phyloP scores from a whole-genome alignment of 1,139 yeast species.

The Blastobotrys serpentis region DNA sequence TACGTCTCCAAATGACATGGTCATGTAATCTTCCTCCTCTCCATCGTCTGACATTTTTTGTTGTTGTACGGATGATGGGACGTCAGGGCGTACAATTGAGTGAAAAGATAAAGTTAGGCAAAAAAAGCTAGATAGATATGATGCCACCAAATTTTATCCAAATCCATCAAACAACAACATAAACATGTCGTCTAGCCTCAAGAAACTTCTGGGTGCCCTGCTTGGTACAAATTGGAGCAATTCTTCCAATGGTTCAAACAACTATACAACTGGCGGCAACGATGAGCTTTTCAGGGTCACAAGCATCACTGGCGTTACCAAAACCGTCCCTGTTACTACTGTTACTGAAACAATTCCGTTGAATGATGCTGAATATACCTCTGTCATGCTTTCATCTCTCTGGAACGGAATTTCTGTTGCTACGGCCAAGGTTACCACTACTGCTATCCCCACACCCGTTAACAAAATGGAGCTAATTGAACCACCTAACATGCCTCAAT shows the following conservation, averaged over 20 bases:
- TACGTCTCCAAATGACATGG: constrained; percentile 26
- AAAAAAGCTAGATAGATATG: too few relatives aligned
- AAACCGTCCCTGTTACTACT: not conserved
- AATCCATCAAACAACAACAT: not conserved
- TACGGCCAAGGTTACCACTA: constrained; percentile 19
- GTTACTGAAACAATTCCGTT: constrained; percentile 1
- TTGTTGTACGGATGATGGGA: not conserved
- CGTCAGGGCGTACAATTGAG: not conserved
- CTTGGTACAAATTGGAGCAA: not conserved
- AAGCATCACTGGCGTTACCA: not conserved
- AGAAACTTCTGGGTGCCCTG: not conserved
- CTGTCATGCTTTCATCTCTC: constrained; percentile 14
- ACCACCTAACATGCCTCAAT: constrained; percentile 24
- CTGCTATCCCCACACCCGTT: constrained; percentile 21
- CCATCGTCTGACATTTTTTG: constrained; percentile 17
- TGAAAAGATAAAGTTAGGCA: not conserved
- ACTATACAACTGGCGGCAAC: too few relatives aligned
- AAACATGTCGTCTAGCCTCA: constrained; percentile 2
- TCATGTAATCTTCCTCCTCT: constrained; percentile 34
- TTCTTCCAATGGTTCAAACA: not conserved
- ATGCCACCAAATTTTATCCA: not conserved
- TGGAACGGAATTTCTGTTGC: constrained; percentile 19
- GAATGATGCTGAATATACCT: constrained; percentile 14
- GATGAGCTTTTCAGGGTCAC: too few relatives aligned
- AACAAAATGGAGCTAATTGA: constrained; percentile 21